phyloP scores from a whole-genome alignment of 2,329 filamentous ascomycete genomes.

The Penicillium griseofulvum region DNA sequence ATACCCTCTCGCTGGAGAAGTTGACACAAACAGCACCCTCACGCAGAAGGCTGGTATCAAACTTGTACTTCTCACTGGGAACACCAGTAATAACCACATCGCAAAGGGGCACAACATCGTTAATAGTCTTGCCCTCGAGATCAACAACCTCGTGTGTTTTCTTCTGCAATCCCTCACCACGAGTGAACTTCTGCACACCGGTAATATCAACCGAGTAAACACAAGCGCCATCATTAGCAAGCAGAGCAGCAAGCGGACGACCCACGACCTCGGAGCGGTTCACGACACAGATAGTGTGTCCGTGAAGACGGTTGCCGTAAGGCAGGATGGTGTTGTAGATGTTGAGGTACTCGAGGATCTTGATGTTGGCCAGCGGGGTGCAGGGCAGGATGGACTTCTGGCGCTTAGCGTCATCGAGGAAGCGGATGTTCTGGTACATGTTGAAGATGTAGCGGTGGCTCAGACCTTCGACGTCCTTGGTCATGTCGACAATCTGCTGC shows the following conservation, averaged over 20 bases:
- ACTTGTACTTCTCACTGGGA: slow-evolving; percentile 82
- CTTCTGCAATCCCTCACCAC: slow-evolving; percentile 82
- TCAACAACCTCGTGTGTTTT: slow-evolving; percentile 82
- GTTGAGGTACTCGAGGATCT: slow-evolving; percentile 91
- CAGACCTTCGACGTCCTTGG: slow-evolving; percentile 94
- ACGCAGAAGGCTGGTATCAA: slow-evolving; percentile 76
- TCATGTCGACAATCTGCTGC: slow-evolving; percentile 84
- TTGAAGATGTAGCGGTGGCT: slow-evolving; percentile 95
- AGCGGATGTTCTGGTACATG: slow-evolving; percentile 99
- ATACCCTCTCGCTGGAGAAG: slow-evolving; percentile 83
- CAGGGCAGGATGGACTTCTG: slow-evolving; percentile 94
- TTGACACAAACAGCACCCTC: slow-evolving; percentile 98
- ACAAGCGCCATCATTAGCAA: slow-evolving; percentile 92
- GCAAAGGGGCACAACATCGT: slow-evolving; percentile 79
- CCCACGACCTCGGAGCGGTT: slow-evolving; percentile 97
- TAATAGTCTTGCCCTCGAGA: slow-evolving; percentile 73
- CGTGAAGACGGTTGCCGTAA: slow-evolving; percentile 88
- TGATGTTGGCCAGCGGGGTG: slow-evolving; percentile 92
- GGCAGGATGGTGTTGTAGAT: slow-evolving; percentile 96
- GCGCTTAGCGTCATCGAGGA: slow-evolving; percentile 69
- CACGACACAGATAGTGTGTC: slow-evolving; percentile 92
- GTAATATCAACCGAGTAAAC: slow-evolving; percentile 95
- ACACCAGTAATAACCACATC: slow-evolving; percentile 96
- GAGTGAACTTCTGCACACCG: slow-evolving; percentile 86
- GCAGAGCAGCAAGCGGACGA: slow-evolving; percentile 81